Evolutionary conservation across 176 grass and related monocot species (phyloP), one percentile per base, ranked within the genome.

Genomic region (Thalia dealbata): DNA sequence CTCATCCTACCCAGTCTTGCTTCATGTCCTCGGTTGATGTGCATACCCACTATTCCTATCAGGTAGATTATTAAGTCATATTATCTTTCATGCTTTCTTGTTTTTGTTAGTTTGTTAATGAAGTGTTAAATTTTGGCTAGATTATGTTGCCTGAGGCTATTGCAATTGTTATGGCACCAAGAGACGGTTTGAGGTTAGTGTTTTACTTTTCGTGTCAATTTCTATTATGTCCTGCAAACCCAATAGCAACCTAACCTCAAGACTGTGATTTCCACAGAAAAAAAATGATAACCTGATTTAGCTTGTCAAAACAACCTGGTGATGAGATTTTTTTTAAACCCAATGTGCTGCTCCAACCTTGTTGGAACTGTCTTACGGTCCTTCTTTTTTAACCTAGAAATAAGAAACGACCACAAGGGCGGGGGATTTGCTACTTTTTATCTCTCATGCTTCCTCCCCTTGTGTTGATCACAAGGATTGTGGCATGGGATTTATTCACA

Each of bases 151-250:
- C 85, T 23, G 85, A 87, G 79, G 76, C 85, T 29, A 83, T 87
- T 76, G 85, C 85, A 76, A 87, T 87, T 77, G 85, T 87, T 48
- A 87, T 87, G 85, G 85, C 85, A 27, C 85, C 85, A 76, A 74
- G n/a, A 79, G 85, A 87, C 76, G 41, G 32, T 76, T 82, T 80
- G 41, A 78, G 72, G 85, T 83, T 76, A 71, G 54, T 55, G 9
- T 70, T 29, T 21, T 35, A 38, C 32, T 26, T 59, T 66, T 27
- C 28, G 29, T 51, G 30, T 77, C 18, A 18, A 77, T 76, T 72
- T 21, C 24, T 42, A n/a, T 22, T 24, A n/a, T 25, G 35, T 29
- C 25, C 3, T 25, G 10, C 22, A 13, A 13, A 2, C 19, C 26
- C 0, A 29, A 64, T 64, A 58, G 54, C 54, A 8, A 21, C 7